Conservation (phyloP, 352 stramenopile genomes). For the Globisporangium apiculatum region DNA sequence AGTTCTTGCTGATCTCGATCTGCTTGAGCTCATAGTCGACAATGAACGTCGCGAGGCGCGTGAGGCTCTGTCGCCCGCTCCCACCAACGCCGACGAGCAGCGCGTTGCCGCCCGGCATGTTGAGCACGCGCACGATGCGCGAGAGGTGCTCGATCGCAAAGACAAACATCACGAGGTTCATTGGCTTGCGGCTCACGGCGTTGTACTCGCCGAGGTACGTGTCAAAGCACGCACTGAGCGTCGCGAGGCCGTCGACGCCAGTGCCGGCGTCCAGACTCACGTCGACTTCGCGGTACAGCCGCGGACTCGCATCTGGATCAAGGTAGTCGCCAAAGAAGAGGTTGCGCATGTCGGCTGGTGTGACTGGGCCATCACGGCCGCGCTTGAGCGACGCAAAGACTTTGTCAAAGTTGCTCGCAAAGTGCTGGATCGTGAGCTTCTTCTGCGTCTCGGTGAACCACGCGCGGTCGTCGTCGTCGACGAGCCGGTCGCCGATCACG, state of each 20-base stretch:
- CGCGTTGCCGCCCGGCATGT: constrained; percentile 92
- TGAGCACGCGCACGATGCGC: constrained; percentile 88
- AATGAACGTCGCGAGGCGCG: constrained; percentile 89
- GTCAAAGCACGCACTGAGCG: constrained; percentile 82
- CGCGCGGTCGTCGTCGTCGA: constrained; percentile 88
- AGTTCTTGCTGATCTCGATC: constrained; percentile 95
- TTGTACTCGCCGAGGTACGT: constrained; percentile 92
- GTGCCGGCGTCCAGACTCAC: constrained; percentile 44
- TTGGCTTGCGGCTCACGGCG: constrained; percentile 87
- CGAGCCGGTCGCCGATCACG: constrained; percentile 92
- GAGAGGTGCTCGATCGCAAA: constrained; percentile 95
- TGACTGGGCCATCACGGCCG: constrained; percentile 61
- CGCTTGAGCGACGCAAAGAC: constrained; percentile 79
- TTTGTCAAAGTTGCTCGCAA: constrained; percentile 84
- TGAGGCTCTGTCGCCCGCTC: constrained; percentile 90
- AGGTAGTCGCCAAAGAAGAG: constrained; percentile 93
- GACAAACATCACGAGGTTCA: constrained; percentile 96
- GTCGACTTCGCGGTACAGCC: constrained; percentile 80
- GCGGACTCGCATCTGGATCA: constrained; percentile 63
- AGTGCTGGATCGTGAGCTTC: constrained; percentile 86
- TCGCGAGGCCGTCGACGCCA: constrained; percentile 62
- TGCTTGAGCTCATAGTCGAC: constrained; percentile 90
- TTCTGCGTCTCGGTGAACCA: constrained; percentile 91
- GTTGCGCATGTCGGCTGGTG: constrained; percentile 77
- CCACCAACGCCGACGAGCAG: constrained; percentile 92